phyloP scores from a whole-genome alignment of 2,329 filamentous ascomycete species.

The Aspergillus nomiae region DNA sequence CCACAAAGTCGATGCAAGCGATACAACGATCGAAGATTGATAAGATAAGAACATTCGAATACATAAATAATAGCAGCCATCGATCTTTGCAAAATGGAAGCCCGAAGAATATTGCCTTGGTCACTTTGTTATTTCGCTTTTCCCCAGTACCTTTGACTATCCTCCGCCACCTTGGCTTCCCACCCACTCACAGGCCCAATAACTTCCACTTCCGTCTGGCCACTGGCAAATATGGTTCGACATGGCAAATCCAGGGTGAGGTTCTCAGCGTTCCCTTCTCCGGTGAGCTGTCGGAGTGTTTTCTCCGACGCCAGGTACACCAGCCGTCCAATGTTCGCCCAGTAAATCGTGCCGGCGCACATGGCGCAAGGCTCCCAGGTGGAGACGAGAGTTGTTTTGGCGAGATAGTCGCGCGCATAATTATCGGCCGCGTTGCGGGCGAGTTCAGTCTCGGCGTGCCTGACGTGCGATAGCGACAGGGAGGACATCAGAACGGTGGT shows the following conservation, averaged over 20 bases:
- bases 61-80: neutral
- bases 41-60: neutral
- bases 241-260: constrained; percentile 56
- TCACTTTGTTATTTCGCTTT: neutral
- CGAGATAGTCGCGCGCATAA: constrained; percentile 52
- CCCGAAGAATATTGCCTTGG: neutral
- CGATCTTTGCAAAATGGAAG: no score
- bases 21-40: neutral
- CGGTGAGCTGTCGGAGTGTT: constrained; percentile 48
- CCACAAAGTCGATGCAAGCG: neutral
- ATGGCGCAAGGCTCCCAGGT: constrained; percentile 61
- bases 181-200: constrained; percentile 50
- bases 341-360: constrained; percentile 53
- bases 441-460: constrained; percentile 55
- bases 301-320: constrained; percentile 55
- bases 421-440: constrained; percentile 53
- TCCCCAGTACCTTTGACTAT: constrained; percentile 51
- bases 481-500: constrained; percentile 52
- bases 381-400: constrained; percentile 52
- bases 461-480: constrained; percentile 55
- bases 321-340: constrained; percentile 57
- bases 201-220: constrained; percentile 54
- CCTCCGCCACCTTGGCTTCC: constrained; percentile 48
- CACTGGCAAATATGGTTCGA: constrained; percentile 48
- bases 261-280: constrained; percentile 53